Conservation (phyloP, 1,139 yeast genomes). For the Lodderomyces theae region DNA sequence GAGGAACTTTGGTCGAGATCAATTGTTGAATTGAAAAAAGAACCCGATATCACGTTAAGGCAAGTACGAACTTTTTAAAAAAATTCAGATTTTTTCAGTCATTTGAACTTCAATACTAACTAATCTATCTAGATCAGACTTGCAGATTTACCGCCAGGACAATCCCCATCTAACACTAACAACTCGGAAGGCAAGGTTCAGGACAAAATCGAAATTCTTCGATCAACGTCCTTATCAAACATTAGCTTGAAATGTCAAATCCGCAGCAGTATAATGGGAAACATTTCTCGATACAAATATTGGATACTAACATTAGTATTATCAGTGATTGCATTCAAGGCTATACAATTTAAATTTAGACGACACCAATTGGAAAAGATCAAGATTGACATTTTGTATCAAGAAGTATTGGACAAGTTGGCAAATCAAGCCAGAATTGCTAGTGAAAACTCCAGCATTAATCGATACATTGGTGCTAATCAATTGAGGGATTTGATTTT, state of each 20-base stretch:
- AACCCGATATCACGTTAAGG: slow-evolving; percentile 76
- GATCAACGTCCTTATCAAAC: slow-evolving; percentile 72
- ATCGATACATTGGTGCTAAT: slow-evolving; percentile 62
- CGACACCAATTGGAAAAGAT: slow-evolving; percentile 29
- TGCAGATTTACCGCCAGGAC: slow-evolving; percentile 23
- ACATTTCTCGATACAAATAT: slow-evolving; percentile 43
- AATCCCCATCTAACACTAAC: slow-evolving; percentile 26
- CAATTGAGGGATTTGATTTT: slow-evolving; percentile 75
- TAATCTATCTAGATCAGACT: slow-evolving; percentile 27
- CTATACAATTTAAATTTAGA: slow-evolving; percentile 32
- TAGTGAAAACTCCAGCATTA: slow-evolving; percentile 22
- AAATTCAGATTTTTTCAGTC: too few relatives aligned
- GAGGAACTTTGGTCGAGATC: slow-evolving; percentile 78
- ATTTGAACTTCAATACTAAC: slow-evolving; percentile 20
- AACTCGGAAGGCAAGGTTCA: slow-evolving; percentile 27
- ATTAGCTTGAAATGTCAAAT: slow-evolving; percentile 60
- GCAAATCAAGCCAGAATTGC: slow-evolving; percentile 34
- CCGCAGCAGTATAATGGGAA: slow-evolving; percentile 52
- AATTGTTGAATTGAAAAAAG: slow-evolving; percentile 58
- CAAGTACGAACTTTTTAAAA: slow-evolving; percentile 45
- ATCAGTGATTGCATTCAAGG: slow-evolving; percentile 20
- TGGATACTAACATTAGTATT: slow-evolving; percentile 25
- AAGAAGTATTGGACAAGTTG: slow-evolving; percentile 48
- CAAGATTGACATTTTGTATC: slow-evolving; percentile 34
- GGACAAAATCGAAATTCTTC: slow-evolving; percentile 51